Base-by-base conservation (phyloP, 345 rosid genomes). In the Mercurialis annua region DNA sequence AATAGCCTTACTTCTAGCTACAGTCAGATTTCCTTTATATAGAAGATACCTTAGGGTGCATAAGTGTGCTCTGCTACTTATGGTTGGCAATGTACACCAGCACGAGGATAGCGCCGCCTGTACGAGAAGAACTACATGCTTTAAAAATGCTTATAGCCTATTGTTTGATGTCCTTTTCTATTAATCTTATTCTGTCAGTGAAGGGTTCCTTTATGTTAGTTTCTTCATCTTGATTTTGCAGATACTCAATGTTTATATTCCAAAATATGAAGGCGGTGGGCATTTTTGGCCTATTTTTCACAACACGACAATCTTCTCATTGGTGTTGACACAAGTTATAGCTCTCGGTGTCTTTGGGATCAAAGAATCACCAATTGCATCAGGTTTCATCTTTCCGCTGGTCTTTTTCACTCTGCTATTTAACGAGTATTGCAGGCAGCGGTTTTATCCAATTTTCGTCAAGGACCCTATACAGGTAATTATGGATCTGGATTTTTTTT, bases 311-410 rank as follows among this genome's bases (percentile, higher is more conserved):
- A 83, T 94, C 80, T 88, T 90, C 79, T 87, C 98, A 12, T 74
- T 91, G 75, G 86, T 91, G 68, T 79, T 94, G 81, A 83, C 86
- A 0, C 99, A 94, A 78, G 57, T 87, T 34, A 94, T 86, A 66
- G 96, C 96, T 33, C 76, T 94, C 44, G 96, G 93, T 20, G 87
- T 94, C 66, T 94, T 94, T 60, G 93, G 96, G 53, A 60, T 88
- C 49, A 94, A 91, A 72, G 56, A 49, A 33, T 87, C 93, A 54
- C 80, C 95, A 23, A 74, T 89, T 29, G 95, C 92, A 46, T 80
- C 92, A 0, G 85, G 89, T 55, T 89, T 87, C 81, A 87, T 92
- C 60, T 78, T 91, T 60, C 99, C 96, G 4, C 72, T 89, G 54
- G 71, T 94, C 58, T 49, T 87, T 67, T 68, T 83, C 77, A 86